A percentile compares a stretch with the other conserved stretches of the same genome.
These are phyloP conservation scores for Spergularia marina DNA, from an alignment of 148 eudicot species.

Conservation along the genomic window DNA sequence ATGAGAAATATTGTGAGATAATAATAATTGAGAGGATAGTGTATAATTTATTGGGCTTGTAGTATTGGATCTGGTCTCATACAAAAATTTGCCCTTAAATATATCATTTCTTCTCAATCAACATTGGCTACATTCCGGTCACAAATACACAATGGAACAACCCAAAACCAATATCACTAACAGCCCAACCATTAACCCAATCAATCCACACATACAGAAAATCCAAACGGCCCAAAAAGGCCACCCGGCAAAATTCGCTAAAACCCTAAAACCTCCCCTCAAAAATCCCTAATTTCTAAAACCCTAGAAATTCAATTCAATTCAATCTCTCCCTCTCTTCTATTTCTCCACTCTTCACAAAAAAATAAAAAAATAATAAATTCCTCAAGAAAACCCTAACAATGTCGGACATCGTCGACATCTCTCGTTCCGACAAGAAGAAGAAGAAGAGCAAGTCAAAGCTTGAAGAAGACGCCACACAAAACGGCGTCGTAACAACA, in stretches of 20 bases:
- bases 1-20: too few relatives aligned
- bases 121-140: too few relatives aligned
- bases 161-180: too few relatives aligned
- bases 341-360: not conserved
- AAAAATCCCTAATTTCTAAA: conserved; percentile 2
- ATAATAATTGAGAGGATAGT: too few relatives aligned
- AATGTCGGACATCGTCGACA: conserved; percentile 51
- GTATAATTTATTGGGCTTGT: too few relatives aligned
- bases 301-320: conserved; percentile 16
- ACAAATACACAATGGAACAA: too few relatives aligned
- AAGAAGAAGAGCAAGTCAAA: conserved; percentile 45
- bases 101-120: too few relatives aligned
- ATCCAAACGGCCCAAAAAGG: not conserved
- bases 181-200: too few relatives aligned
- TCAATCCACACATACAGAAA: not conserved
- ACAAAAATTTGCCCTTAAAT: too few relatives aligned
- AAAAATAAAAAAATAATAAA: not conserved
- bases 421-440: conserved; percentile 49
- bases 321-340: conserved; percentile 3
- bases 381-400: conserved; percentile 6
- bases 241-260: not conserved
- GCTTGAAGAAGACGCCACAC: too few relatives aligned
- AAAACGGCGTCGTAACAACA: too few relatives aligned
- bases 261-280: conserved; percentile 39
- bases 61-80: too few relatives aligned